Base-by-base conservation (phyloP, 2,329 filamentous ascomycete genomes). In the Tetracladium maxilliforme region DNA sequence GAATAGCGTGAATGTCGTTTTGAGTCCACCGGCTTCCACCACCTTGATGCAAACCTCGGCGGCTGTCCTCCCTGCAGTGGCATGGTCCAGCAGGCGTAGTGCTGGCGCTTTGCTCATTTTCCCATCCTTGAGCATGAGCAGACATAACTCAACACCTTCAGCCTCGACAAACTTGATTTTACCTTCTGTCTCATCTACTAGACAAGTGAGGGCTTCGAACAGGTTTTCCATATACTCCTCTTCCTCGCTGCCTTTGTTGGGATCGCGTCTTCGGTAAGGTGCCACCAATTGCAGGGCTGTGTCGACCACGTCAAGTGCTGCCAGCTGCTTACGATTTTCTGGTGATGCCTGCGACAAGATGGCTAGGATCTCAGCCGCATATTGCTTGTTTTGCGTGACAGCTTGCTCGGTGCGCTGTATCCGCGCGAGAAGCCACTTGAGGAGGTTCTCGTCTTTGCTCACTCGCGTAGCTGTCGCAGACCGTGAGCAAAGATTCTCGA, bases 181-280 rank as follows among this genome's bases (percentile, higher is more conserved):
- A 6, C 86, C 86, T 5, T 63, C 51, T 1, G 61, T 47, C 30
- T 83, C 77, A 38, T 92, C 80, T 1, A 76, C 78, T 2, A 92
- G 54, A 37, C 80, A 92, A 1, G 81, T 80, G 11, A 95, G 47
- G 3, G 75, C 70, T 42, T 93, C 86, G 46, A 98, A 98, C 1
- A 94, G 45, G 36, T 98, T 93, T 49, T 92, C 83, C 44, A 92
- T 80, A 45, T 81, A 94, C 52, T 98, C 90, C 44, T 93, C 86
- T 48, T 95, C 90, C 25, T 90, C 76, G 16, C 76, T 73, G 30
- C 84, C 82, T 42, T 80, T 87, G 24, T 73, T 67, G 0, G 90
- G 90, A 43, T 98, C 86, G 24, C 74, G 68, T 53, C 78, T 80
- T 29, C 90, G 73, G 52, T 95, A 98, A 2, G 74, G 58, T 2